phyloP scores from a whole-genome alignment of 2,329 filamentous ascomycete species.

The Phyllosticta capitalensis region DNA sequence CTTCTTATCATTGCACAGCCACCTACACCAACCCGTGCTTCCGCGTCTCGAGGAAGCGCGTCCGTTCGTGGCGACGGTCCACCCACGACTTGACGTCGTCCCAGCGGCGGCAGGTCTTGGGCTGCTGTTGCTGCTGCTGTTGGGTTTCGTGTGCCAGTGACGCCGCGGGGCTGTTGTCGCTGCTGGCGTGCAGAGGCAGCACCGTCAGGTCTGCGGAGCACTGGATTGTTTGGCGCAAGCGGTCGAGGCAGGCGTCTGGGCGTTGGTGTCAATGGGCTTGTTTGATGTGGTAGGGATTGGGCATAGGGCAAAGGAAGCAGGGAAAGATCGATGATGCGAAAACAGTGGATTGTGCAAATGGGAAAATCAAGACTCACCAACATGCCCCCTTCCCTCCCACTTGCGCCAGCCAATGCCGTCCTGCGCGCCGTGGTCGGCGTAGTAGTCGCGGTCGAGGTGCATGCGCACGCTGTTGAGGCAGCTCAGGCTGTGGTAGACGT shows the following conservation, averaged over 20 bases:
- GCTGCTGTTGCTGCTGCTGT: background rate
- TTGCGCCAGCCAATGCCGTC: conserved; percentile 6
- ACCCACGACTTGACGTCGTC: conserved; percentile 8
- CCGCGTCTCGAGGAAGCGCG: background rate
- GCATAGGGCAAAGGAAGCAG: background rate
- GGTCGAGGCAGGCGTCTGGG: conserved; percentile 10
- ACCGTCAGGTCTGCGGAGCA: conserved; percentile 10
- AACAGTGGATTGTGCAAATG: no score
- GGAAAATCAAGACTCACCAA: background rate
- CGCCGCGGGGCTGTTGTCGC: background rate
- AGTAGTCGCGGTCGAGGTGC: conserved; percentile 6
- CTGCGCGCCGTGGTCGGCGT: conserved; percentile 3
- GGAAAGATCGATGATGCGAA: no score
- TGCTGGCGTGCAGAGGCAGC: background rate
- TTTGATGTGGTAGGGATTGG: background rate
- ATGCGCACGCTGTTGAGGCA: conserved; percentile 7
- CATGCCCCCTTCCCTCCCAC: background rate
- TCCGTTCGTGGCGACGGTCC: conserved; percentile 8
- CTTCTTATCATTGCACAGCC: background rate
- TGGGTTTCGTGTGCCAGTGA: no score
- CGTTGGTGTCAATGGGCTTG: background rate
- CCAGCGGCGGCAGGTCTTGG: conserved; percentile 7
- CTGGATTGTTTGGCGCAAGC: conserved; percentile 5
- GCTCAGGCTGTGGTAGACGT: conserved; percentile 7
- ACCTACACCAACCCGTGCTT: background rate